Conservation (phyloP, 176 grass and related monocot species). For the Guadua angustifolia region DNA sequence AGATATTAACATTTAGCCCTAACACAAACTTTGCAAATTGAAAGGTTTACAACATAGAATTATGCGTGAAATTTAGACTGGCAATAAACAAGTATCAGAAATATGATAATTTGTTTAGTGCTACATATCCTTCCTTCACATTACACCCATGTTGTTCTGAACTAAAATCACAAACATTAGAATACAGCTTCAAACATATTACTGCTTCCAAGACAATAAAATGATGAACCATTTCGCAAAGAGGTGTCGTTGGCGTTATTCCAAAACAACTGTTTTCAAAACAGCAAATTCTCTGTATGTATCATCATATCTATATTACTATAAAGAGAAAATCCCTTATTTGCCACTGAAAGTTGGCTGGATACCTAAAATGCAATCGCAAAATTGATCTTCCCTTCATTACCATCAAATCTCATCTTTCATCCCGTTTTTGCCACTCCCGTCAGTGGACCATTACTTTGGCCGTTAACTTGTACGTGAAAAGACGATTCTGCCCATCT, state of each 20-base stretch:
- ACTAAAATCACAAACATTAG: slow-evolving; percentile 28
- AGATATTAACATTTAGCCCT: background rate
- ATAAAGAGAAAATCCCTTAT: too few relatives aligned
- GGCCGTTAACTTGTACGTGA: too few relatives aligned
- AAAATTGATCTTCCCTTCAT: too few relatives aligned
- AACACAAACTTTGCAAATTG: background rate
- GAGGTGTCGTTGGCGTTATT: background rate
- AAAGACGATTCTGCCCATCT: too few relatives aligned
- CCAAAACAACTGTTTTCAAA: background rate
- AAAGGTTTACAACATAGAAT: slow-evolving; percentile 6
- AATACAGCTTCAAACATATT: background rate
- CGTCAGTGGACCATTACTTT: too few relatives aligned
- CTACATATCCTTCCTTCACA: background rate
- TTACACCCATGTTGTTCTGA: slow-evolving; percentile 6
- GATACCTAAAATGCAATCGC: too few relatives aligned
- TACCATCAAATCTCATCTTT: too few relatives aligned
- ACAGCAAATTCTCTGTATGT: background rate
- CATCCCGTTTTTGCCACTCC: too few relatives aligned
- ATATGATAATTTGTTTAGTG: background rate
- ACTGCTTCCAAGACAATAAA: background rate
- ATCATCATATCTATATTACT: too few relatives aligned
- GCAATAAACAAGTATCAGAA: background rate
- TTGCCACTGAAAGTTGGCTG: too few relatives aligned
- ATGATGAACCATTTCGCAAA: background rate
- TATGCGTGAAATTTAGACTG: background rate